Evolutionary conservation across 208 protist species (phyloP), one percentile per base, ranked within the genome.

Genomic region (Wallacemonas sp.): DNA sequence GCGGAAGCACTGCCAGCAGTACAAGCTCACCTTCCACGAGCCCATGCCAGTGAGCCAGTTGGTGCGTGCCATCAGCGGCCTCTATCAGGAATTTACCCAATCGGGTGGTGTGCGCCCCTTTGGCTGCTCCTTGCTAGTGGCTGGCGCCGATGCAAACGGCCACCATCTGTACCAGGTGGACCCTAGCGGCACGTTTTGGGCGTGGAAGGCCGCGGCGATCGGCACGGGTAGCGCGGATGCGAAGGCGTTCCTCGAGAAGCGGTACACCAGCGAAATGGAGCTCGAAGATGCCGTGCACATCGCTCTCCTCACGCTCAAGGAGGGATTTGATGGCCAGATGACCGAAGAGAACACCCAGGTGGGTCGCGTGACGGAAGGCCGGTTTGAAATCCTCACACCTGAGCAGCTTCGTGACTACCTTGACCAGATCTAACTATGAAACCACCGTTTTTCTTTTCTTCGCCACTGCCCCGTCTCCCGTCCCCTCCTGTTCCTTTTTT

Each of bases 11-110:
- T 99, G 98, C 22, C 97, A 99, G 70, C 61, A 85, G 64, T 99
- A 99, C 82, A 90, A 71, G 59, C 65, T 93, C 67, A 86, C 83
- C 3, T 99, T 98, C 65, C 74, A 97, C 49, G 98, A 99, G 67
- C 84, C 83, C 16, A 99, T 99, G 22, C 98, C 99, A 26, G 81
- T 98, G 18, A 80, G 80, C 22, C 92, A 99, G 76, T 74, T 99
- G 18, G 98, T 99, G 31, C 91, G 95, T 49, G 84, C 99, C 18
- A 77, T 99, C 33, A 99, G 99, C 29, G 76, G 72, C 11, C 86
- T 99, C 5, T 99, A 99, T 90, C 98, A 99, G 82, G 98, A 99
- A 82, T 99, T 97, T 69, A 99, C 99, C 25, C 98, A 99, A 76
- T 98, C 89, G 23, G 98, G 98, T 67, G 99, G 99, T 61, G 99